Evolutionary conservation across 495 filamentous ascomycete species (phyloP), one percentile per base, ranked within the genome.

Genomic region (Daldinia decipiens): DNA sequence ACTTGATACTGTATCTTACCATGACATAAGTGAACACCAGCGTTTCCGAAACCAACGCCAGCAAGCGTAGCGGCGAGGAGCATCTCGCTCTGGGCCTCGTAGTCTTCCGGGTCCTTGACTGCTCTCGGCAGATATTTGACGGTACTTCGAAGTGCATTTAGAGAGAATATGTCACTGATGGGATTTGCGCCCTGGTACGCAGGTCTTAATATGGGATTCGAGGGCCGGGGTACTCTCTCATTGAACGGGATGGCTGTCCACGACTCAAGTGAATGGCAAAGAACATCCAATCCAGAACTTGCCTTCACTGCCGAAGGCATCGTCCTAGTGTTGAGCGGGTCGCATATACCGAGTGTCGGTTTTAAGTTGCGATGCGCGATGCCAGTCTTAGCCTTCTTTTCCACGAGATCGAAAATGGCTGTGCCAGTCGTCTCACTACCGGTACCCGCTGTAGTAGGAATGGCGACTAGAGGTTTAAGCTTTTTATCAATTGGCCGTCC

Each of bases 121-220:
- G 93, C 89, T 52, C 94, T 87, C 1, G 93, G 95, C 0, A 99
- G 89, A 77, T 97, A 98, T 76, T 97, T 93, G 43, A 97, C 87
- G 0, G 93, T 95, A 77, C 84, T 84, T 36, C 88, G 83, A 2
- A 99, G 86, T 2, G 95, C 93, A 60, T 90, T 88, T 13, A 98
- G 84, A 26, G 91, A 93, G 82, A 99, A 99, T 63, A 99, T 93
- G 75, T 99, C 95, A 21, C 91, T 95, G 54, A 99, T 98, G 3
- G 95, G 95, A 78, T 99, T 99, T 6, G 95, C 94, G 45, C 95
- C 95, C 75, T 99, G 95, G 75, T 99, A 99, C 2, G 95, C 93
- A 0, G 95, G 95, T 3, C 95, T 85, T 55, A 95, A 85, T 71
- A 98, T 92, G 0, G 95, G 95, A 77, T 99, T 98, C 12, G 88